Percentiles rank a stretch among this genome's conserved stretches.
phyloP scores from a whole-genome alignment of 2,329 filamentous ascomycete species.

The Lachnellula arida region DNA sequence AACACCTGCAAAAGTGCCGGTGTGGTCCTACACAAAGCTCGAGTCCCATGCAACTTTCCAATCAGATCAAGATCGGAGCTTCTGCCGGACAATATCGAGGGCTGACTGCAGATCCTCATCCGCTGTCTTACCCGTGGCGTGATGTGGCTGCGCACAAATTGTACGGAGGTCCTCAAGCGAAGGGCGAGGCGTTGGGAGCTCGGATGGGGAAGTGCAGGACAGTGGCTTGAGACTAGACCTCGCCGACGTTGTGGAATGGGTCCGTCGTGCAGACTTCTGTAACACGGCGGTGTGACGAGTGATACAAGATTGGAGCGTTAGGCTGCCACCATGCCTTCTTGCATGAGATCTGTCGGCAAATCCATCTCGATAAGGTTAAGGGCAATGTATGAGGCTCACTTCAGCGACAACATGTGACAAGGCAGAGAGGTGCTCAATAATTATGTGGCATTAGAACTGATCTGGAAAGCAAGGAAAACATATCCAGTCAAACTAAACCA shows the following conservation, averaged over 20 bases:
- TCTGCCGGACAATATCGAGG: not conserved
- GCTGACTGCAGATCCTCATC: not conserved
- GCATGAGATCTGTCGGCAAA: not conserved
- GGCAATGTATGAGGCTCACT: not conserved
- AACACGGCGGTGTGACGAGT: not conserved
- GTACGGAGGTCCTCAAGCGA: not conserved
- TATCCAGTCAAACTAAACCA: not conserved
- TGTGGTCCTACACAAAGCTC: not conserved
- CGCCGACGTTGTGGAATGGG: not conserved
- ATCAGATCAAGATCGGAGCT: not conserved
- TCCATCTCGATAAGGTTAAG: not conserved
- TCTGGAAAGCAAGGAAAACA: not conserved
- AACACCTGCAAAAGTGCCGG: not conserved
- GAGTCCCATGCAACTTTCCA: not conserved
- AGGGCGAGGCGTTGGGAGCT: not conserved
- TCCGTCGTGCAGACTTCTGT: not conserved
- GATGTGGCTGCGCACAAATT: not conserved
- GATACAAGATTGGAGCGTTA: not conserved
- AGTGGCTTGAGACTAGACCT: not conserved
- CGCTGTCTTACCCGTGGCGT: not conserved
- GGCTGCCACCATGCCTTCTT: not conserved
- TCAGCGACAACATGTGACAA: too few species aligned
- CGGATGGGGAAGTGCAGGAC: not conserved
- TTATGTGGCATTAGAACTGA: not conserved
- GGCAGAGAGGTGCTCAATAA: not conserved